These are phyloP conservation scores for Davidsoniella eucalypti DNA, from an alignment of 2,329 filamentous ascomycete species.

Conservation along the genomic window DNA sequence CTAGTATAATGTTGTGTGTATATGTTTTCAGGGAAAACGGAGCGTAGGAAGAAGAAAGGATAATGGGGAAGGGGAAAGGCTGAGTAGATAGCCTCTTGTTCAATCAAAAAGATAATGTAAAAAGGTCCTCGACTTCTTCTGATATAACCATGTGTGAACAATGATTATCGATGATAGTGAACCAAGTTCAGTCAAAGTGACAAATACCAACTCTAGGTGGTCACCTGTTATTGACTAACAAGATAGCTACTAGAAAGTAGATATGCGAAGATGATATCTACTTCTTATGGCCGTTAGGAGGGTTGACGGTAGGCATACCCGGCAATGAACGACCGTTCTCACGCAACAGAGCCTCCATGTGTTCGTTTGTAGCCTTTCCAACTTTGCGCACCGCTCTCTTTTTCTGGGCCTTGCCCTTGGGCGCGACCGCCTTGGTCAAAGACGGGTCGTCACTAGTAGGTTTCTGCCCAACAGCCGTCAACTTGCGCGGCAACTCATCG, in stretches of 20 bases:
- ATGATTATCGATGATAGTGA: too few species aligned
- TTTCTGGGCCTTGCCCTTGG: conserved; percentile 56
- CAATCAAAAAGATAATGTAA: too few species aligned
- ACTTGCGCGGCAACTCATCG: conserved; percentile 60
- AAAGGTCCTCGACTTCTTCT: too few species aligned
- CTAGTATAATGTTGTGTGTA: too few species aligned
- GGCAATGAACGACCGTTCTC: conserved; percentile 37
- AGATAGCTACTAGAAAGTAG: not conserved
- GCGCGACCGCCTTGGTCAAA: conserved; percentile 23
- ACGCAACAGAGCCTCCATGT: conserved; percentile 70
- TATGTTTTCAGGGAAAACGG: too few species aligned
- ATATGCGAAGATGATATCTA: not conserved
- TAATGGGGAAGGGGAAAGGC: not conserved
- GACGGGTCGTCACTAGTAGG: conserved; percentile 68
- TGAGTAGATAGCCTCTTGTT: too few species aligned
- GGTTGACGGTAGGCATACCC: conserved; percentile 20
- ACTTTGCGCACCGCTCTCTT: conserved; percentile 48
- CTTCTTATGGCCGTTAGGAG: not conserved
- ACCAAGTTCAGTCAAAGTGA: too few species aligned
- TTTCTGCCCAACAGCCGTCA: conserved; percentile 63
- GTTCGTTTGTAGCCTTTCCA: conserved; percentile 72
- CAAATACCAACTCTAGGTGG: too few species aligned
- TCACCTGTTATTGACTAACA: not conserved
- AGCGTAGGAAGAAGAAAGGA: not conserved
- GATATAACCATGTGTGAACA: too few species aligned